phyloP scores from a whole-genome alignment of 2,329 filamentous ascomycete species.

The Ceratocystis destructans region DNA sequence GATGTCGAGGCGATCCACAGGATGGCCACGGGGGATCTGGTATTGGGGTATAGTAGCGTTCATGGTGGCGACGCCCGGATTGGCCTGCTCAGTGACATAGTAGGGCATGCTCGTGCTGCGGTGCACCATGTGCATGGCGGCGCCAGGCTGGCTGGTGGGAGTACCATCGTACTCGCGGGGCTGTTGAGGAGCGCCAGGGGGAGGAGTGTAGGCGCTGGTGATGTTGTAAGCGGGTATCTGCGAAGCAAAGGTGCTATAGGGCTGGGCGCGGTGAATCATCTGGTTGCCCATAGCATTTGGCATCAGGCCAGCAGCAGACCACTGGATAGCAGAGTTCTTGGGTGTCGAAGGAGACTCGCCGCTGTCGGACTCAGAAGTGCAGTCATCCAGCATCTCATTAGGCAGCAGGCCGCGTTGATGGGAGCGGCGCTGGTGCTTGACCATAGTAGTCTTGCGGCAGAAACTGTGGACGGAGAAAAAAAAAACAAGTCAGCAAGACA shows the following conservation, averaged over 20 bases:
- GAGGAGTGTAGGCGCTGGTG: conserved; percentile 13
- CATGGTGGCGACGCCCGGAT: conserved; percentile 49
- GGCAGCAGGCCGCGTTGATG: conserved; percentile 46
- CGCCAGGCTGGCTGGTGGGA: conserved; percentile 27
- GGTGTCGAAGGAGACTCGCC: conserved; percentile 48
- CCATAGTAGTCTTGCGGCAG: conserved; percentile 59
- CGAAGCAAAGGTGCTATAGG: conserved; percentile 42
- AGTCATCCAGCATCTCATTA: conserved; percentile 40
- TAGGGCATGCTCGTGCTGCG: conserved; percentile 37
- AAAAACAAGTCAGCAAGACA: conserved; percentile 19
- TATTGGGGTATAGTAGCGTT: conserved; percentile 38
- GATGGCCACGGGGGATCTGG: conserved; percentile 37
- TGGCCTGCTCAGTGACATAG: conserved; percentile 48
- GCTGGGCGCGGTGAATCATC: conserved; percentile 37
- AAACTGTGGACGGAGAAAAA: conserved; percentile 36
- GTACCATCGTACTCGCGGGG: conserved; percentile 29
- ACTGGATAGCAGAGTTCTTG: conserved; percentile 38
- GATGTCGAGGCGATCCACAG: conserved; percentile 36
- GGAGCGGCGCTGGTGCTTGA: conserved; percentile 50
- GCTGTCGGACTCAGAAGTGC: conserved; percentile 42
- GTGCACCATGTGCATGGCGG: conserved; percentile 34
- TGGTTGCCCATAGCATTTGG: conserved; percentile 29
- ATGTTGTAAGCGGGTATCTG: conserved; percentile 34
- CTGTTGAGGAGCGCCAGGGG: conserved; percentile 22
- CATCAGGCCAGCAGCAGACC: conserved; percentile 34